Conservation (phyloP, 305 asterid genomes). For the Solanum hybrid region DNA sequence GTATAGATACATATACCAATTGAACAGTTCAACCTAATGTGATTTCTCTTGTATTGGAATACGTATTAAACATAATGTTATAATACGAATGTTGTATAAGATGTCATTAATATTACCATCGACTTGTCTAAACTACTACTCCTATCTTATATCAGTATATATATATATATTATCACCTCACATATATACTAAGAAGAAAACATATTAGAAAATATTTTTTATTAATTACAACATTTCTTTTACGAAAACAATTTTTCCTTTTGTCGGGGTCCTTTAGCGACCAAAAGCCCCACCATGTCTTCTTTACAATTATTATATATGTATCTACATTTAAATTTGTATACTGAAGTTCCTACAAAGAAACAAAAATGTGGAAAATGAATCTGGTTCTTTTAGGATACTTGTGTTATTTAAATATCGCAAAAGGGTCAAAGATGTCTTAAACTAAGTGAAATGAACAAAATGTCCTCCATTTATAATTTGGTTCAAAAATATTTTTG, state of each 20-base stretch:
- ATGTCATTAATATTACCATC: not conserved
- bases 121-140: not conserved
- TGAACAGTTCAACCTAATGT: not conserved
- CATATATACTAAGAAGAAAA: not conserved
- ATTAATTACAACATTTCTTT: not conserved
- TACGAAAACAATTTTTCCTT: not conserved
- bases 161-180: not conserved
- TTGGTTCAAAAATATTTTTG: not conserved
- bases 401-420: not conserved
- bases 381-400: not conserved
- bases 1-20: not conserved
- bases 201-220: not conserved
- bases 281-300: conserved; percentile 2
- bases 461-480: no score
- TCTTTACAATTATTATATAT: not conserved
- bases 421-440: not conserved
- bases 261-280: not conserved
- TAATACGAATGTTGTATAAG: not conserved
- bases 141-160: not conserved
- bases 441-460: not conserved
- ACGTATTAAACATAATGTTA: not conserved
- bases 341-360: not conserved
- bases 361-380: not conserved
- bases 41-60: not conserved
- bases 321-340: not conserved